Evolutionary conservation across 2,329 filamentous ascomycete genomes (phyloP), one percentile per base, ranked within the genome.

Genomic region (Cercospora nicotianae): DNA sequence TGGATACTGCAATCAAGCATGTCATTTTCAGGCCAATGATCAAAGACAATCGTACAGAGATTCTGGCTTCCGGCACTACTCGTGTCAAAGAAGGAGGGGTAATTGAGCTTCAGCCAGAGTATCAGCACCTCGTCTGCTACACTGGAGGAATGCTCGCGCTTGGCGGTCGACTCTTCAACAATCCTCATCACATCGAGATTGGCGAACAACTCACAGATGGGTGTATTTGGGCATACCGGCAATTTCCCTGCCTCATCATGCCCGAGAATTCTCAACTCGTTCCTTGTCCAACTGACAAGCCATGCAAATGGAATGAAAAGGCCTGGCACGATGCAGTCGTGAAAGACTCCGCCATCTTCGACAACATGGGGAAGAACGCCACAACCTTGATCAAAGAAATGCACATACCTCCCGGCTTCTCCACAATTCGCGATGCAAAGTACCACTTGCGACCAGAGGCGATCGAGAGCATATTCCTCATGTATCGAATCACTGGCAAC

Each of bases 381-480:
- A 63, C 78, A 20, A 76, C 74, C 20, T 73, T 77, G 18, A 79
- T 83, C 31, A 67, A 79, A 60, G 76, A 79, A 72, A 84, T 76
- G 75, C 81, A 80, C 10, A 73, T 90, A 5, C 83, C 85, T 7
- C 80, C 79, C 5, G 89, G 88, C 20, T 86, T 90, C 76, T 81
- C 84, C 2, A 80, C 81, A 18, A 83, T 90, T 58, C 77, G 80
- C 51, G 86, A 89, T 66, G 79, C 81, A 48, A 83, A 84, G 65
- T 92, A 91, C 75, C 86, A 91, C 31, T 82, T 92, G 55, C 85
- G 89, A 7, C 91, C 91, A 20, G 91, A 94, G 79, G 91, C 91
- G 2, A 92, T 94, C 64, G 91, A 94, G 81, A 91, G 88, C 13
- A 87, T 95, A 4, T 94, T 92, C 78, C 86, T 92, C 75, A 87